Evolutionary conservation across 768 basidiomycete genomes (phyloP).

Genomic region (Clathrus columnatus): DNA sequence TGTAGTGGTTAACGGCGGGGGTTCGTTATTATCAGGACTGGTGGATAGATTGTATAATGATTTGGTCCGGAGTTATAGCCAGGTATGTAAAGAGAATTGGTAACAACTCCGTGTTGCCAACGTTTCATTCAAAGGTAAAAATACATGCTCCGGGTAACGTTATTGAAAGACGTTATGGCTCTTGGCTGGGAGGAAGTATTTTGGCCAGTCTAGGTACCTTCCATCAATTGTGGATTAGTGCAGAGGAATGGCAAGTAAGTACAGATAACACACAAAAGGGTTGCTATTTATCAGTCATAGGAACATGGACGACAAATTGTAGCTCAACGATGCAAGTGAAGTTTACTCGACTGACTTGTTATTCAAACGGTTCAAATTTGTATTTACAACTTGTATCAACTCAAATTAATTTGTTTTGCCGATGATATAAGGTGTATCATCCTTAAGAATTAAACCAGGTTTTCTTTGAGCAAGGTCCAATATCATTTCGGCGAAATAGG

Average conservation of each 20-base stretch:
- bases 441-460: slow-evolving; percentile 56
- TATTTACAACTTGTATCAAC: not conserved
- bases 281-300: slow-evolving; percentile 25
- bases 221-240: slow-evolving; percentile 94
- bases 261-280: not conserved
- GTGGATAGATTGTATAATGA: slow-evolving; percentile 76
- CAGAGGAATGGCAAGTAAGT: slow-evolving; percentile 84
- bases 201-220: slow-evolving; percentile 93
- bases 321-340: slow-evolving; percentile 76
- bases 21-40: slow-evolving; percentile 79
- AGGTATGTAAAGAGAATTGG: not conserved
- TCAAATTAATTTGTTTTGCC: slow-evolving; percentile 27
- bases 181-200: slow-evolving; percentile 95
- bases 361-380: not conserved
- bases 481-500: slow-evolving; percentile 78
- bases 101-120: not conserved
- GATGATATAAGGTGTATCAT: slow-evolving; percentile 46
- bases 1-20: slow-evolving; percentile 93
- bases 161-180: slow-evolving; percentile 81
- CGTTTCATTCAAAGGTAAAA: slow-evolving; percentile 52
- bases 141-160: slow-evolving; percentile 89
- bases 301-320: slow-evolving; percentile 81
- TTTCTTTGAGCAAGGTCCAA: slow-evolving; percentile 68
- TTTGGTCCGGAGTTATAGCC: slow-evolving; percentile 25
- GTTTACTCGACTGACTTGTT: not conserved